phyloP scores from a whole-genome alignment of 352 stramenopile species.

The Globisporangium uncinulatum region DNA sequence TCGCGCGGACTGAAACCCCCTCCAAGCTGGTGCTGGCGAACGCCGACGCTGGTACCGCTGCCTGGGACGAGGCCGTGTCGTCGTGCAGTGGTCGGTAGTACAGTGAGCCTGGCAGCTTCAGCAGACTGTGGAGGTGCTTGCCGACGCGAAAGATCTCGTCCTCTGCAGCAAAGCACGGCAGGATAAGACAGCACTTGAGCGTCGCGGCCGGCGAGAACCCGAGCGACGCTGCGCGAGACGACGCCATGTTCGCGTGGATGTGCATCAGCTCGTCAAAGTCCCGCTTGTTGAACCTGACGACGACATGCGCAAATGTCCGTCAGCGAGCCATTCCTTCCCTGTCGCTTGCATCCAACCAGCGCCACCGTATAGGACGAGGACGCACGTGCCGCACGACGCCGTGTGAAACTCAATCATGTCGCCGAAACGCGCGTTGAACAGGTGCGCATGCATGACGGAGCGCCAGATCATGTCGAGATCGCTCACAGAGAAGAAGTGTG shows the following conservation, averaged over 20 bases:
- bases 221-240: constrained; percentile 26
- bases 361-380: constrained; percentile 10
- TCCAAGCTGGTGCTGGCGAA: constrained; percentile 1
- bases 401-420: constrained; percentile 65
- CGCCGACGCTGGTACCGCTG: neutral
- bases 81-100: constrained; percentile 52
- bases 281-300: constrained; percentile 37
- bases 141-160: constrained; percentile 73
- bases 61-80: neutral
- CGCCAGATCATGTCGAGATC: constrained; percentile 61
- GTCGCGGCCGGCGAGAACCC: constrained; percentile 29
- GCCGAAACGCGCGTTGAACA: constrained; percentile 54
- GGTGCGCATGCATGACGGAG: constrained; percentile 52
- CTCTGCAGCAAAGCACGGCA: constrained; percentile 46
- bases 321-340: too few relatives aligned
- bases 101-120: constrained; percentile 58
- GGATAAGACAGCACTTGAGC: constrained; percentile 64
- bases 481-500: constrained; percentile 47
- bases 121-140: constrained; percentile 55
- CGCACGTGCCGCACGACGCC: constrained; percentile 42
- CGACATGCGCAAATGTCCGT: neutral
- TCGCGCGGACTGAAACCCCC: neutral
- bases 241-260: constrained; percentile 40
- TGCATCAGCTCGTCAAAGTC: constrained; percentile 82
- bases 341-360: neutral